Conservation (phyloP, 371 early-diverging fungal genomes). For the Coemansia sp. region DNA sequence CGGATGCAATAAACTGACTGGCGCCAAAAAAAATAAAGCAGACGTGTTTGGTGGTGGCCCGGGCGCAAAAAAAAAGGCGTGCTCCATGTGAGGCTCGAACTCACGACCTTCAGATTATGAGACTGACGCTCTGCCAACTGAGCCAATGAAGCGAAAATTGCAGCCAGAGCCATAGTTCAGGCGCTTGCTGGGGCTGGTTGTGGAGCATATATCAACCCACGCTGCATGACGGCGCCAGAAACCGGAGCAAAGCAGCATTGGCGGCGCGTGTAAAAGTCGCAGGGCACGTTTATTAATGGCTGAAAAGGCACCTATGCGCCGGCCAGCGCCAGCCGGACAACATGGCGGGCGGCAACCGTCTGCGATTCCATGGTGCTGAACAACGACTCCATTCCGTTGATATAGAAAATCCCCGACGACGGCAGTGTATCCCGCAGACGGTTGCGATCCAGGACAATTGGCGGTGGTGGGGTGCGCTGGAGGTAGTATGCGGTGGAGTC, state of each 20-base stretch:
- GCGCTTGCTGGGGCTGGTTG: too few relatives aligned
- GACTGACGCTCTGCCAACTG: slow-evolving; percentile 34
- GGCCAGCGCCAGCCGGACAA: slow-evolving; percentile 16
- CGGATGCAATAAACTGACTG: neutral
- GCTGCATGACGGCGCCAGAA: too few relatives aligned
- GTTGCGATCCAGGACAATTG: slow-evolving; percentile 24
- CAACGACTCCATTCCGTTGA: slow-evolving; percentile 35
- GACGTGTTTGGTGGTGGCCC: neutral
- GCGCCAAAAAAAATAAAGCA: neutral
- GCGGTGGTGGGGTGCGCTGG: slow-evolving; percentile 7
- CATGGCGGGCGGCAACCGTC: slow-evolving; percentile 32
- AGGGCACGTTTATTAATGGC: too few relatives aligned
- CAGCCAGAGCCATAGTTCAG: too few relatives aligned
- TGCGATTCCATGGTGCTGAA: slow-evolving; percentile 44
- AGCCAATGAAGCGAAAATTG: slow-evolving; percentile 23
- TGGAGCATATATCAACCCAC: too few relatives aligned
- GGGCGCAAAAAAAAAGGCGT: neutral
- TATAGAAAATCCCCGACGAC: slow-evolving; percentile 16
- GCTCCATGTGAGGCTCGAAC: slow-evolving; percentile 33
- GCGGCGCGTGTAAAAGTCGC: too few relatives aligned
- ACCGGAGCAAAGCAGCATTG: too few relatives aligned
- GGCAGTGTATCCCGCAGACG: neutral
- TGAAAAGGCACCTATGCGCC: neutral
- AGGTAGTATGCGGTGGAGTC: neutral
- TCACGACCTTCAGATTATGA: slow-evolving; percentile 38